phyloP scores from a whole-genome alignment of 2,329 filamentous ascomycete species.

The Tolypocladium cylindrosporum region DNA sequence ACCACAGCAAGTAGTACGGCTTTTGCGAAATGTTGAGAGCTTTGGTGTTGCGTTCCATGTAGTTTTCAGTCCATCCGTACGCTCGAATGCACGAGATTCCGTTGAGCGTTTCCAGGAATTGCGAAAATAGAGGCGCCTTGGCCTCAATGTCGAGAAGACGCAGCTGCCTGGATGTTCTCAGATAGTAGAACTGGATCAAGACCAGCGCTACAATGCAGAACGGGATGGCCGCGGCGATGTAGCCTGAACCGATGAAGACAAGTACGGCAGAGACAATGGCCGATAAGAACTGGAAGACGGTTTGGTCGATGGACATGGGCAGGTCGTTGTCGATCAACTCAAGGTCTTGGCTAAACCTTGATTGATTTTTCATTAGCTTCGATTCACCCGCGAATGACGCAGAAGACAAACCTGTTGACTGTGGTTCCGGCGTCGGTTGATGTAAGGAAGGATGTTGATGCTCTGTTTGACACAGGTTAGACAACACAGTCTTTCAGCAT shows the following conservation, averaged over 20 bases:
- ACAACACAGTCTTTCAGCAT: not conserved
- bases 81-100: constrained; percentile 22
- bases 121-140: constrained; percentile 17
- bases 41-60: constrained; percentile 7
- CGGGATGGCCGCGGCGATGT: constrained; percentile 36
- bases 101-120: constrained; percentile 15
- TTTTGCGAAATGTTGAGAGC: constrained; percentile 23
- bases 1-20: constrained; percentile 31
- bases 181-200: constrained; percentile 19
- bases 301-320: constrained; percentile 17
- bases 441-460: constrained; percentile 22
- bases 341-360: constrained; percentile 30
- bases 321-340: constrained; percentile 25
- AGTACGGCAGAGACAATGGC: constrained; percentile 21
- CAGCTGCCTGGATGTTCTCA: constrained; percentile 20
- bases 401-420: constrained; percentile 14
- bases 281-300: constrained; percentile 10
- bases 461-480: constrained; percentile 6
- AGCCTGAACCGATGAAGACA: constrained; percentile 34
- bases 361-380: not conserved
- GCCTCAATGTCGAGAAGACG: constrained; percentile 19
- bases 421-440: constrained; percentile 23
- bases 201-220: constrained; percentile 13
- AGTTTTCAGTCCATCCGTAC: constrained; percentile 17
- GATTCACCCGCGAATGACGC: not conserved